Percentiles rank a stretch among this genome's conserved stretches.
Conservation (phyloP, 2,329 filamentous ascomycete genomes). For the Trichoderma koningii region DNA sequence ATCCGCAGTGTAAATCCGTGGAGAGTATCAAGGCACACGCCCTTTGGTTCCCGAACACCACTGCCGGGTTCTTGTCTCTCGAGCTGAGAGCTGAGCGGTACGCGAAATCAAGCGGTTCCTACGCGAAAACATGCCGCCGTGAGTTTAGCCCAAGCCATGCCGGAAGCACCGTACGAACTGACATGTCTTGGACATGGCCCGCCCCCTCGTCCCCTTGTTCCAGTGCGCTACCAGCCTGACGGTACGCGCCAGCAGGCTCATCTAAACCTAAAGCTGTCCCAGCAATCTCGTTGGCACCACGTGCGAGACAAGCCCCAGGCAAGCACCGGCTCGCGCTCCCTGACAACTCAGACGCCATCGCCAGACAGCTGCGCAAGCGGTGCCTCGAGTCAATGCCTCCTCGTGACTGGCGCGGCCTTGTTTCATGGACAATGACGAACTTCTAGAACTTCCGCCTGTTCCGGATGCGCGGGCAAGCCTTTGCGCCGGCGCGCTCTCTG, state of each 20-base stretch:
- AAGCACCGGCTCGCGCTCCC: slow-evolving; percentile 17
- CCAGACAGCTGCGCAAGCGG: neutral
- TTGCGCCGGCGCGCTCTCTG: slow-evolving; percentile 3
- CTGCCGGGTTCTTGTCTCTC: neutral
- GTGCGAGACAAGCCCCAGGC: slow-evolving; percentile 21
- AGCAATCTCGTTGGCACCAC: slow-evolving; percentile 20
- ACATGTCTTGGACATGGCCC: neutral
- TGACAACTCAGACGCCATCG: slow-evolving; percentile 21
- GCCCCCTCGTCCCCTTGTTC: neutral
- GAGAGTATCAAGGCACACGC: neutral
- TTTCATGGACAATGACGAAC: slow-evolving; percentile 18
- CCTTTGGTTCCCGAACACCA: neutral
- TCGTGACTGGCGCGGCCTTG: slow-evolving; percentile 8
- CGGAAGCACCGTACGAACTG: neutral
- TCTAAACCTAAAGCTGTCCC: slow-evolving; percentile 25
- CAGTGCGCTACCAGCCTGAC: slow-evolving; percentile 22
- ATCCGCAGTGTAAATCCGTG: slow-evolving; percentile 12
- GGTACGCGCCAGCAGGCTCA: slow-evolving; percentile 21
- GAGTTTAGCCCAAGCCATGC: neutral
- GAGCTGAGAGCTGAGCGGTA: neutral
- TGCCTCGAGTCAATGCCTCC: slow-evolving; percentile 18
- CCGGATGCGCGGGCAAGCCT: slow-evolving; percentile 9
- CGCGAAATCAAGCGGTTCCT: slow-evolving; percentile 12
- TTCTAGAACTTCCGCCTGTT: slow-evolving; percentile 24
- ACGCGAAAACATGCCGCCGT: neutral